phyloP scores from a whole-genome alignment of 306 rosid species.

The Geum urbanum region DNA sequence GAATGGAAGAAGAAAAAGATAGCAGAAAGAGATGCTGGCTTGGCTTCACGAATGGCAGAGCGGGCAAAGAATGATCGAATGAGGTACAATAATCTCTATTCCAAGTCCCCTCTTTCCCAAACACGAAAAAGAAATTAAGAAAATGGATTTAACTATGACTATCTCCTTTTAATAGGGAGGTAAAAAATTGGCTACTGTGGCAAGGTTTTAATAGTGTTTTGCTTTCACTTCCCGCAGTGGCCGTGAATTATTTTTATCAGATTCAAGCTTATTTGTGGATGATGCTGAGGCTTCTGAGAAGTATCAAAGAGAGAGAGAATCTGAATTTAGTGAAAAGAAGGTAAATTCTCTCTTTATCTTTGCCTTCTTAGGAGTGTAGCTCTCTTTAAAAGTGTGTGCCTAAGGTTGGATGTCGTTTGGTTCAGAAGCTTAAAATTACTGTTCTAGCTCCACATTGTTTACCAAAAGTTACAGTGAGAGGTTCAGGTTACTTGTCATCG shows the following conservation, averaged over 20 bases:
- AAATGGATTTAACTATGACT: background rate
- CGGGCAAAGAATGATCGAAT: constrained; percentile 90
- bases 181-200: background rate
- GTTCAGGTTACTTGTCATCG: background rate
- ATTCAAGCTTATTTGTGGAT: constrained; percentile 92
- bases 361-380: background rate
- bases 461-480: background rate
- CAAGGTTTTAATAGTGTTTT: background rate
- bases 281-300: constrained; percentile 82
- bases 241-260: constrained; percentile 78
- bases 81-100: constrained; percentile 45
- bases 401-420: background rate
- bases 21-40: constrained; percentile 77
- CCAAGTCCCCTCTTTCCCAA: background rate
- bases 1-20: constrained; percentile 88
- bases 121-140: background rate
- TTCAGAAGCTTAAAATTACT: background rate
- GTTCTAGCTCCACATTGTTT: background rate
- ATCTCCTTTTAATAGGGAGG: background rate
- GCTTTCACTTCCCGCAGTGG: constrained; percentile 24
- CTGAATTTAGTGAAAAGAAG: constrained; percentile 39
- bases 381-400: background rate
- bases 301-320: constrained; percentile 61
- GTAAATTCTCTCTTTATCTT: constrained; percentile 26
- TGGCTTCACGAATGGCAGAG: constrained; percentile 79